These are phyloP conservation scores for Lyophyllum atratum DNA, from an alignment of 768 basidiomycete genomes.

Conservation along the genomic window DNA sequence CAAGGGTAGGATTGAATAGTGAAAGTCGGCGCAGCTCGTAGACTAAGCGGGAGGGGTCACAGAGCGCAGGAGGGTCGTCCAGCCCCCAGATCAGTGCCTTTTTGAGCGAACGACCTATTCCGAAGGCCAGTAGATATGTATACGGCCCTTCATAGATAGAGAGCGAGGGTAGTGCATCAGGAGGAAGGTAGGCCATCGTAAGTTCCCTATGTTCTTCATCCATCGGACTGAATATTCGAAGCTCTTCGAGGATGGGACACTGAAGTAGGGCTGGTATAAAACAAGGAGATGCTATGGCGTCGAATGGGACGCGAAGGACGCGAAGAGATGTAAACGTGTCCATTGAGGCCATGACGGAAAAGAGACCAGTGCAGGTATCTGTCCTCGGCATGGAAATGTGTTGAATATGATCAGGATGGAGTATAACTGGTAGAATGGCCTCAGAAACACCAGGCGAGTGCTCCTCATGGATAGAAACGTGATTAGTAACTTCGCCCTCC, in stretches of 20 bases:
- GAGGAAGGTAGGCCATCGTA: slow-evolving; percentile 15
- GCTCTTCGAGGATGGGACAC: slow-evolving; percentile 29
- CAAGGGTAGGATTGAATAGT: slow-evolving; percentile 17
- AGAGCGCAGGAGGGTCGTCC: slow-evolving; percentile 23
- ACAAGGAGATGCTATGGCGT: slow-evolving; percentile 23
- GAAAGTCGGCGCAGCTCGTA: slow-evolving; percentile 19
- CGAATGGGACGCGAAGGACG: slow-evolving; percentile 25
- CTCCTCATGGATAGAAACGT: slow-evolving; percentile 36
- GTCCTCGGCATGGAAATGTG: slow-evolving; percentile 32
- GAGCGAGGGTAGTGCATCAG: slow-evolving; percentile 22
- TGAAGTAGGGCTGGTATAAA: slow-evolving; percentile 28
- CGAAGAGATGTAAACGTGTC: slow-evolving; percentile 20
- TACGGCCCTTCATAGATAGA: slow-evolving; percentile 31
- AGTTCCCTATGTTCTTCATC: slow-evolving; percentile 22
- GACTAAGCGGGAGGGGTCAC: slow-evolving; percentile 22
- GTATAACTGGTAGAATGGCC: slow-evolving; percentile 24
- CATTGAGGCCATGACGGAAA: slow-evolving; percentile 22
- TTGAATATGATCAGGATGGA: slow-evolving; percentile 29
- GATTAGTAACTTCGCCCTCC: slow-evolving; percentile 33
- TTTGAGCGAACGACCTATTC: slow-evolving; percentile 22
- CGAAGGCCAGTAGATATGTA: slow-evolving; percentile 22
- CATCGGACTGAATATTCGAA: slow-evolving; percentile 32
- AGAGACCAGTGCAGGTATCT: slow-evolving; percentile 32
- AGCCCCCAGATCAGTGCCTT: slow-evolving; percentile 29
- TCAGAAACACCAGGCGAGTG: slow-evolving; percentile 27